A percentile compares a stretch with the other conserved stretches of the same genome.
Conservation (phyloP, 331 rosid species). For the Arachis monticola region DNA sequence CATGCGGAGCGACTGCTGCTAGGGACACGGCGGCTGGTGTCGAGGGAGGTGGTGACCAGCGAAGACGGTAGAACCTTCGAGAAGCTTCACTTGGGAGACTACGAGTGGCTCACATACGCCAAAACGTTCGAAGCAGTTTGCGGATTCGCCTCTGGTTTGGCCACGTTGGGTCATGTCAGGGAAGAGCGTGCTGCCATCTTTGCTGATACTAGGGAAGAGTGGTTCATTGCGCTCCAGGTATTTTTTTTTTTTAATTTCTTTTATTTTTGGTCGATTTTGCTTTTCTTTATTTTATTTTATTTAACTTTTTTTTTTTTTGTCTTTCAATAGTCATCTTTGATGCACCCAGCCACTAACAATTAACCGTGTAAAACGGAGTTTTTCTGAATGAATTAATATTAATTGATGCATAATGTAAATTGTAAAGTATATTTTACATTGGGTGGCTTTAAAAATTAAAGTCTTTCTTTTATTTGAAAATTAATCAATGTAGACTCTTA, state of each 20-base stretch:
- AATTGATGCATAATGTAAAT: no score
- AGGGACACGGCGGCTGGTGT: conserved; percentile 71
- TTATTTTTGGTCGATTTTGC: no score
- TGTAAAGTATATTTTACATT: no score
- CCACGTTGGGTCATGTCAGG: conserved; percentile 67
- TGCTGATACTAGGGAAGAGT: conserved; percentile 93
- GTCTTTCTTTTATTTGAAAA: no score
- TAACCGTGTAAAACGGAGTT: no score
- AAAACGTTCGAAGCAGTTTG: conserved; percentile 67
- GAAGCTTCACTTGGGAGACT: conserved; percentile 85
- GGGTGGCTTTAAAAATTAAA: no score
- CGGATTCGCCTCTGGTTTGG: conserved; percentile 76
- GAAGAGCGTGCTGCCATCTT: conserved; percentile 85
- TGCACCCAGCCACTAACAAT: no score
- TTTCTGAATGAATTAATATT: no score
- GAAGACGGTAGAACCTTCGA: conserved; percentile 80
- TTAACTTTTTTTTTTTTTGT: background rate
- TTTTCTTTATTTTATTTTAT: background rate
- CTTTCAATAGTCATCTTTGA: background rate
- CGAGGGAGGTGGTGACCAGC: conserved; percentile 59
- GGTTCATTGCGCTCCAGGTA: conserved; percentile 88
- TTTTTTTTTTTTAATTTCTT: background rate
- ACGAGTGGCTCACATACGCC: conserved; percentile 75
- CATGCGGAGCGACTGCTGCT: conserved; percentile 55
- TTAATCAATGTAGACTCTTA: background rate